Evolutionary conservation across 108 stramenopile species (phyloP).

Genomic region (Craspedostauros australis): DNA sequence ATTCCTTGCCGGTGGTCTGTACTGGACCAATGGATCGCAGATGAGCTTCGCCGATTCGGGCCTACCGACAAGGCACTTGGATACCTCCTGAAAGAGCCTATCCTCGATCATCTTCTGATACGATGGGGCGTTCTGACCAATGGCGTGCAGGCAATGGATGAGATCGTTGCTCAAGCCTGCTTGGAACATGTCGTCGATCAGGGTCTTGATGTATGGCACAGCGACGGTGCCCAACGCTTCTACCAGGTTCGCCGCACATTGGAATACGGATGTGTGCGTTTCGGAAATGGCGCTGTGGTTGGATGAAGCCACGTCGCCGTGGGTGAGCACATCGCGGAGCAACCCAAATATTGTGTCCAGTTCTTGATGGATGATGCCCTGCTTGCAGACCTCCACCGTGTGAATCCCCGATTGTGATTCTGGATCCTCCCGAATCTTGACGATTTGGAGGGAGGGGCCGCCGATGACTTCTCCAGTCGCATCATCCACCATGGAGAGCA

Average conservation of each 20-base stretch:
- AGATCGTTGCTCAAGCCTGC: constrained; percentile 81
- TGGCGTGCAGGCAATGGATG: constrained; percentile 81
- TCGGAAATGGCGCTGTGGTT: constrained; percentile 13
- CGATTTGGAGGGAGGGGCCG: constrained; percentile 37
- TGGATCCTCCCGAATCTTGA: constrained; percentile 57
- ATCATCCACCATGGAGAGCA: constrained; percentile 73
- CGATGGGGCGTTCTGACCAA: constrained; percentile 72
- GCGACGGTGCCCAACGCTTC: constrained; percentile 79
- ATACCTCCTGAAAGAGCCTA: constrained; percentile 82
- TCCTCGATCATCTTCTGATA: constrained; percentile 61
- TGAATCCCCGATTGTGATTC: constrained; percentile 24
- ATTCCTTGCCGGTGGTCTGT: background rate
- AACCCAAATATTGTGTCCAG: constrained; percentile 70
- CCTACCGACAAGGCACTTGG: constrained; percentile 73
- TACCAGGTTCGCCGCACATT: constrained; percentile 88
- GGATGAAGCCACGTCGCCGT: constrained; percentile 1
- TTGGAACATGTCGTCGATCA: constrained; percentile 89
- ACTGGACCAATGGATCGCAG: constrained; percentile 35
- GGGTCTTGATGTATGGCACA: constrained; percentile 48
- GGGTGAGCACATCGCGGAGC: constrained; percentile 40
- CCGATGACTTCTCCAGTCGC: constrained; percentile 59
- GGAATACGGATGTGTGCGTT: constrained; percentile 53
- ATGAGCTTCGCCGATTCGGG: constrained; percentile 35
- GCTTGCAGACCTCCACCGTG: constrained; percentile 36
- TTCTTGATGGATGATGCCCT: constrained; percentile 47